Percentiles rank a stretch among this genome's conserved stretches.
phyloP scores from a whole-genome alignment of 2,329 filamentous ascomycete species.

The Cladosporium colombiae region DNA sequence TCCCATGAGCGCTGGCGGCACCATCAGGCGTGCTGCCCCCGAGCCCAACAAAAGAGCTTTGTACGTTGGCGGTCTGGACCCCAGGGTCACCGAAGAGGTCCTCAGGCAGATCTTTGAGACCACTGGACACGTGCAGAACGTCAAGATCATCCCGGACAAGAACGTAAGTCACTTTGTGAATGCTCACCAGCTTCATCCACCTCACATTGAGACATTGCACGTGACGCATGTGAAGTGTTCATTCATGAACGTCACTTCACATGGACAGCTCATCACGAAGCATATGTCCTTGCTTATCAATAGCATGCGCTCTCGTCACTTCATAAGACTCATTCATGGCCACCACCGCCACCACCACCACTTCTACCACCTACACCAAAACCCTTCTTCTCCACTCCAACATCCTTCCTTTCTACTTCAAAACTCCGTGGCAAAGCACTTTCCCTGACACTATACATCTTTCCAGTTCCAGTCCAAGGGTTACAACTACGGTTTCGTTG shows the following conservation, averaged over 20 bases:
- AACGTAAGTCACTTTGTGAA: constrained; percentile 67
- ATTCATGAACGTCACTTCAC: background rate
- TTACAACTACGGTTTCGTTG: constrained; percentile 98
- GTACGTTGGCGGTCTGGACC: constrained; percentile 93
- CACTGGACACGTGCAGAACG: constrained; percentile 94
- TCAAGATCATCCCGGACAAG: constrained; percentile 99
- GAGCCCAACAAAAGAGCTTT: constrained; percentile 98
- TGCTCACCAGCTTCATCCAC: constrained; percentile 2
- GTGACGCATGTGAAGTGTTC: constrained; percentile 9
- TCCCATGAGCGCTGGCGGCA: constrained; percentile 77
- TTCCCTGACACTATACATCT: background rate
- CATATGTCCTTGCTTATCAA: constrained; percentile 23
- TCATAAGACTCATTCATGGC: background rate
- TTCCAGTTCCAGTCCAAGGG: constrained; percentile 73
- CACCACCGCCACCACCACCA: background rate
- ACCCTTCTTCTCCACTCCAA: background rate
- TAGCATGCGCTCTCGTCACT: background rate
- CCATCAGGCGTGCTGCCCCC: constrained; percentile 84
- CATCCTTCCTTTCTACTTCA: background rate
- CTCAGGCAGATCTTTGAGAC: constrained; percentile 98
- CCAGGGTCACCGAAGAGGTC: constrained; percentile 93
- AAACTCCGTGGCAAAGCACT: background rate
- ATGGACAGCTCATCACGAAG: constrained; percentile 5
- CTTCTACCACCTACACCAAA: background rate
- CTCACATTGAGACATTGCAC: background rate